Evolutionary conservation across 768 basidiomycete genomes (phyloP).

Genomic region (Lyophyllum shimeji): DNA sequence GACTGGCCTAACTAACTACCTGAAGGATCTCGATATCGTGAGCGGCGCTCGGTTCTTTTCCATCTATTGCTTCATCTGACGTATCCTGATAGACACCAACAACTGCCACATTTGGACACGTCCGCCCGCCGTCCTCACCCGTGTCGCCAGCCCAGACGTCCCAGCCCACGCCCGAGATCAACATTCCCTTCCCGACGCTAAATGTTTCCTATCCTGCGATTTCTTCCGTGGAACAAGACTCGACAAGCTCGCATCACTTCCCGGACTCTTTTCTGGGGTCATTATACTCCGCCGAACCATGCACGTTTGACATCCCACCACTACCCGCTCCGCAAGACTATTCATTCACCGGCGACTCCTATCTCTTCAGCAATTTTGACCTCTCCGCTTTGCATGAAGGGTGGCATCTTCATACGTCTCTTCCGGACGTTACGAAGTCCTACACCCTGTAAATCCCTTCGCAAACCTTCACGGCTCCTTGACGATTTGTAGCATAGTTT

Average conservation of each 20-base stretch:
- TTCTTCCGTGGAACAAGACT: background rate
- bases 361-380: slow-evolving; percentile 2
- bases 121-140: slow-evolving; percentile 1
- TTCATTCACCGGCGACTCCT: background rate
- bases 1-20: slow-evolving; percentile 18
- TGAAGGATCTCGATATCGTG: slow-evolving; percentile 30
- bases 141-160: background rate
- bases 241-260: background rate
- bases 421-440: background rate
- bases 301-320: slow-evolving; percentile 3
- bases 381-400: slow-evolving; percentile 2
- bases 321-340: slow-evolving; percentile 7
- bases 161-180: background rate
- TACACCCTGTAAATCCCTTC: background rate
- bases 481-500: background rate
- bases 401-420: slow-evolving; percentile 6
- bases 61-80: background rate
- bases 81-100: slow-evolving; percentile 24
- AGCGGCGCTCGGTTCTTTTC: slow-evolving; percentile 8
- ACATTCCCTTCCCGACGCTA: slow-evolving; percentile 10
- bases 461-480: background rate
- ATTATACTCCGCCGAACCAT: slow-evolving; percentile 12
- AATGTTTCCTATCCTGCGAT: background rate
- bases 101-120: slow-evolving; percentile 17
- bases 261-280: slow-evolving; percentile 10